Evolutionary conservation across 306 rosid genomes (phyloP).

Genomic region (Acacia melanoxylon): DNA sequence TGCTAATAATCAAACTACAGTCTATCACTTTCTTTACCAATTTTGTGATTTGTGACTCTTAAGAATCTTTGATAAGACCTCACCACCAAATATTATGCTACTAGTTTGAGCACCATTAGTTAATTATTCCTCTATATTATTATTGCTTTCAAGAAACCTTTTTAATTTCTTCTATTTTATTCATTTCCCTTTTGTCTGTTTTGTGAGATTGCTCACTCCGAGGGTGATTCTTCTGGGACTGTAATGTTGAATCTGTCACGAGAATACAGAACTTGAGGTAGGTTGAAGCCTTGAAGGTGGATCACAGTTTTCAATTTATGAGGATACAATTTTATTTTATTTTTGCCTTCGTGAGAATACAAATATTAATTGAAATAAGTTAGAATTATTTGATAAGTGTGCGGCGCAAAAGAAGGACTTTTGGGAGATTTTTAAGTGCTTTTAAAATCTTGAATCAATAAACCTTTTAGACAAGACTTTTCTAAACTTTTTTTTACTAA

Average conservation of each 20-base stretch:
- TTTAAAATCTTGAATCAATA: not conserved
- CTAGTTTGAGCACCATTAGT: not conserved
- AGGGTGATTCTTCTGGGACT: not conserved
- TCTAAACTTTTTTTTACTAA: too few species aligned
- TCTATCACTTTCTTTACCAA: constrained; percentile 30
- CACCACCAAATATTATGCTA: constrained; percentile 1
- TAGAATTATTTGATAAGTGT: not conserved
- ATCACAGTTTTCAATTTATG: not conserved
- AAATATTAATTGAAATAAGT: not conserved
- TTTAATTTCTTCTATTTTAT: not conserved
- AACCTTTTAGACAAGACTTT: not conserved
- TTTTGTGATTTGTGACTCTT: constrained; percentile 36
- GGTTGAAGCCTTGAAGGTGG: not conserved
- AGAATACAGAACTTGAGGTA: not conserved
- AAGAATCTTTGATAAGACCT: constrained; percentile 38
- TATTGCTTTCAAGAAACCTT: not conserved
- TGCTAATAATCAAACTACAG: constrained; percentile 24
- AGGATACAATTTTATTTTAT: not conserved
- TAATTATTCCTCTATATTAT: not conserved
- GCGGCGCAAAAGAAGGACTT: not conserved
- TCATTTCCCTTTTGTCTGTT: not conserved
- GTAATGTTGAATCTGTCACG: too few species aligned
- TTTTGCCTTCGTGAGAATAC: too few species aligned
- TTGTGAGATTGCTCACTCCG: not conserved
- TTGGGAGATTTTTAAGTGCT: not conserved